These are phyloP conservation scores for Lactifluus volemus DNA, from an alignment of 768 basidiomycete species.

Conservation along the genomic window DNA sequence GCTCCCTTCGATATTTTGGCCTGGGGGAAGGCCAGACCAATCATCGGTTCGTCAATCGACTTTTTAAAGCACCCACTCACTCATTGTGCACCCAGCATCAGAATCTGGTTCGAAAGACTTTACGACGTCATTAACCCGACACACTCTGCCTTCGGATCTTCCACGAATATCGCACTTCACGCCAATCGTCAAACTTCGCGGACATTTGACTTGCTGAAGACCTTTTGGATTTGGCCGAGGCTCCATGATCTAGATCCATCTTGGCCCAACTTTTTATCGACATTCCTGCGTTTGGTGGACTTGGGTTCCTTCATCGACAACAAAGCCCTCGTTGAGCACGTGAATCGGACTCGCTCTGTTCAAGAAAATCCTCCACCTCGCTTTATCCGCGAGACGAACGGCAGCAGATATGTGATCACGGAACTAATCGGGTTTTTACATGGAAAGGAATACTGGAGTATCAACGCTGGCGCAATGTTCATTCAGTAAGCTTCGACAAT, in stretches of 20 bases:
- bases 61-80: not conserved
- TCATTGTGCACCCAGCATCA: not conserved
- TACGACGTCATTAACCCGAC: conserved; percentile 13
- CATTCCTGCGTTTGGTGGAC: conserved; percentile 10
- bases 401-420: not conserved
- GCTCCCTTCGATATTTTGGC: not conserved
- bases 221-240: conserved; percentile 10
- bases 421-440: conserved; percentile 5
- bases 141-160: conserved; percentile 7
- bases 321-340: not conserved
- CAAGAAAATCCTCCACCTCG: not conserved
- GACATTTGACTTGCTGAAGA: conserved; percentile 2
- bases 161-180: not conserved
- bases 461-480: conserved; percentile 3
- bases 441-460: not conserved
- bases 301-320: conserved; percentile 15
- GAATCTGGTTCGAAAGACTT: conserved; percentile 15
- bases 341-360: not conserved
- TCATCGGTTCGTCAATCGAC: not conserved
- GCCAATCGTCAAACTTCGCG: not conserved
- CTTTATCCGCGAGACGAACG: not conserved
- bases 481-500: not conserved
- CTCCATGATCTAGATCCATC: not conserved
- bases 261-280: not conserved
- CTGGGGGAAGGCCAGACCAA: not conserved